Conservation (phyloP, 257 asterid species). For the Ilex asprella region DNA sequence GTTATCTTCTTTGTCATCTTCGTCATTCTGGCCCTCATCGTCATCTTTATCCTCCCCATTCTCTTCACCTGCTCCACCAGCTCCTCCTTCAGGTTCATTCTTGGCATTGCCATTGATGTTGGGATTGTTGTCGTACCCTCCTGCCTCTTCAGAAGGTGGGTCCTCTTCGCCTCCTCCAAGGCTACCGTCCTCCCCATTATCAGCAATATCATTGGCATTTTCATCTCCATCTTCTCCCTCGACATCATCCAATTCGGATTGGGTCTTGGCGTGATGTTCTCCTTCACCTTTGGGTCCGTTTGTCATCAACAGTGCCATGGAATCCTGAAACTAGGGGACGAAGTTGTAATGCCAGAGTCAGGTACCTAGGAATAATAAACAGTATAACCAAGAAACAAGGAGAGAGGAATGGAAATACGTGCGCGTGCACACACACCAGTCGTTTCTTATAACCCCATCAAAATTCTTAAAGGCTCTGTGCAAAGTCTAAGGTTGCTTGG, state of each 20-base stretch:
- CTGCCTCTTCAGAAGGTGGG: slow-evolving; percentile 35
- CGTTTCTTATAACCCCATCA: too few species aligned
- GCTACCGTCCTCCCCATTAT: slow-evolving; percentile 23
- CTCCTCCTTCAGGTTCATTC: slow-evolving; percentile 21
- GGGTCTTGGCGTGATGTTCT: slow-evolving; percentile 1
- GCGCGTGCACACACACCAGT: too few species aligned
- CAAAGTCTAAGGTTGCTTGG: too few species aligned
- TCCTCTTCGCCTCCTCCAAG: slow-evolving; percentile 32
- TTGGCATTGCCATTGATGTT: slow-evolving; percentile 35
- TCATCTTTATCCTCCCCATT: slow-evolving; percentile 24
- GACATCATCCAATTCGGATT: slow-evolving; percentile 35
- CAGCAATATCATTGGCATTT: background rate
- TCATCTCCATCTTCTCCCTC: slow-evolving; percentile 24
- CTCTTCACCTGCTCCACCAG: slow-evolving; percentile 21
- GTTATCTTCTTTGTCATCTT: background rate
- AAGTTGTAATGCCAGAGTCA: background rate
- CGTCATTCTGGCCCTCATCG: slow-evolving; percentile 13
- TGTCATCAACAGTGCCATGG: slow-evolving; percentile 14
- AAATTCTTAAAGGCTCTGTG: too few species aligned
- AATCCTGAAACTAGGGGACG: slow-evolving; percentile 21
- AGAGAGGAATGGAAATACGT: too few species aligned
- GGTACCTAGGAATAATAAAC: too few species aligned
- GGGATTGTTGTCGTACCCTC: slow-evolving; percentile 26
- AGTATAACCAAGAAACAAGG: too few species aligned
- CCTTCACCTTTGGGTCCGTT: slow-evolving; percentile 18